Evolutionary conservation across 495 filamentous ascomycete genomes (phyloP), one percentile per base, ranked within the genome.

Genomic region (Penicillium mononematosum): DNA sequence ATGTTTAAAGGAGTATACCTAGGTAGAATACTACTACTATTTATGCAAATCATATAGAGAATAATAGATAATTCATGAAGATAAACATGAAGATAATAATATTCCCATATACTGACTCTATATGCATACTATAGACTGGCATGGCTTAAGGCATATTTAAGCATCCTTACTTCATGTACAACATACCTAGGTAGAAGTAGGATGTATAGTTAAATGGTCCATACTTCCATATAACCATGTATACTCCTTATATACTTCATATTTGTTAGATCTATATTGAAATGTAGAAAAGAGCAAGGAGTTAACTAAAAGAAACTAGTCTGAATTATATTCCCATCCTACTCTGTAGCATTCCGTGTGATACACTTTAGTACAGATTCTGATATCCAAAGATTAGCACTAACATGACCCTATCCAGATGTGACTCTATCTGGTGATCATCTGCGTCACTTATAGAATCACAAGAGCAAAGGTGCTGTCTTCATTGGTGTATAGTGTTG

Each of bases 351-450:
- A 39, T 39, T 39, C 36, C 45, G 31, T 47, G 45, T 47, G 45
- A 47, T 47, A 31, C 12, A 22, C 41, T 10, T 20, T 17, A 45
- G 25, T 17, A 7, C 5, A 36, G 22, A 50, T 22, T 2, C 5
- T 14, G 11, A 12, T n/a, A 16, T 47, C 27, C 10, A 7, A 36
- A 22, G 3, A 20, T 31, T 14, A 34, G 5, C 19, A 32, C 32
- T 10, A 25, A 50, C 22, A 12, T 48, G 44, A 10, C 44, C 25
- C 7, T 46, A n/a, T 46, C 9, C 5, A 10, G 19, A 32, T 47
- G n/a, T 48, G 45, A 36, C 47, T 49, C 56, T 44, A 45, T 50
- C 55, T 41, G 64, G 52, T 66, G 64, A 64, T 64, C 63, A 58
- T 48, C 29, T 60, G 60, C 63, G 50, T 57, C 56, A 57, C 53